Evolutionary conservation across 2,329 filamentous ascomycete genomes (phyloP).

Genomic region (Bipolaris gigantea): DNA sequence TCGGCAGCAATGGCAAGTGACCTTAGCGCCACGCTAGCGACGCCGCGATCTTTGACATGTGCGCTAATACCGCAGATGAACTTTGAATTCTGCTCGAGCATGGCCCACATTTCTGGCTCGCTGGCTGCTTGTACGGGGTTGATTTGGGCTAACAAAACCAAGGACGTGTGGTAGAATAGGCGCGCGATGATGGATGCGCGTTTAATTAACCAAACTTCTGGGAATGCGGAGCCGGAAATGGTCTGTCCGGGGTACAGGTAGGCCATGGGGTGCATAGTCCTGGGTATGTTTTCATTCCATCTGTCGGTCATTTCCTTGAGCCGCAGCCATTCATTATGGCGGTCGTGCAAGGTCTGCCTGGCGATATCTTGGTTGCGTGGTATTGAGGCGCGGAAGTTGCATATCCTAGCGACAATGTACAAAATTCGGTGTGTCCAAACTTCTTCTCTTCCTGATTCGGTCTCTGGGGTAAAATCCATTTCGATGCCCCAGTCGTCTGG

Average conservation of each 20-base stretch:
- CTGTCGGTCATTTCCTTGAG: conserved; percentile 80
- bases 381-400: conserved; percentile 77
- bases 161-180: conserved; percentile 85
- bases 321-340: conserved; percentile 74
- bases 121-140: conserved; percentile 69
- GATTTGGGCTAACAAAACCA: conserved; percentile 77
- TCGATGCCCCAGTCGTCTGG: conserved; percentile 89
- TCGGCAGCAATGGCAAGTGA: conserved; percentile 78
- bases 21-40: conserved; percentile 76
- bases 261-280: conserved; percentile 84
- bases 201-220: conserved; percentile 87
- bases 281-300: conserved; percentile 78
- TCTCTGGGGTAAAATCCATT: conserved; percentile 66
- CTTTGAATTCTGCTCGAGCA: conserved; percentile 74
- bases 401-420: conserved; percentile 83
- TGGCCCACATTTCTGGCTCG: conserved; percentile 67
- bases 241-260: conserved; percentile 72
- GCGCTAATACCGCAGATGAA: conserved; percentile 89
- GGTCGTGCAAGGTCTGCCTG: conserved; percentile 63
- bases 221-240: conserved; percentile 72
- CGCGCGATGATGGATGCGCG: conserved; percentile 78
- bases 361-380: conserved; percentile 63
- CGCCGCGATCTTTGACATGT: conserved; percentile 77
- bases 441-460: conserved; percentile 69
- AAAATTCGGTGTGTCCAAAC: conserved; percentile 87